A percentile compares a stretch with the other conserved stretches of the same genome.
phyloP scores from a whole-genome alignment of 1,139 yeast species.

The Yamadazyma taylorii region DNA sequence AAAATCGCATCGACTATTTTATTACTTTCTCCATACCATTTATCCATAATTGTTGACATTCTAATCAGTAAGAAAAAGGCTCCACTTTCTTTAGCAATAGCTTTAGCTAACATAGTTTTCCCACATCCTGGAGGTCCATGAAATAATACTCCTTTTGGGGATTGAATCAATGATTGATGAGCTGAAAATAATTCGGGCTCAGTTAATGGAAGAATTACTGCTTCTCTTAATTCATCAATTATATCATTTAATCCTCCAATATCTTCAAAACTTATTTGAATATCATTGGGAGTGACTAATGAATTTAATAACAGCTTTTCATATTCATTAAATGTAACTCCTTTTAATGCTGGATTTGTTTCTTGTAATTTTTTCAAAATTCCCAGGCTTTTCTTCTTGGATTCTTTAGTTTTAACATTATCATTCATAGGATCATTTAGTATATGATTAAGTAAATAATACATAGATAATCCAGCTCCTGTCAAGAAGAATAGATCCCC shows the following conservation, averaged over 20 bases:
- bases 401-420: constrained; percentile 61
- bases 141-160: constrained; percentile 91
- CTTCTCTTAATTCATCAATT: constrained; percentile 81
- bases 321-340: constrained; percentile 64
- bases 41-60: constrained; percentile 95
- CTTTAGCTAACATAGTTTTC: constrained; percentile 95
- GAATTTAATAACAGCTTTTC: constrained; percentile 74
- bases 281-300: constrained; percentile 84
- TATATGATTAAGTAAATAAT: constrained; percentile 64
- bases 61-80: constrained; percentile 90
- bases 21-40: constrained; percentile 97
- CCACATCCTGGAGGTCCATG: constrained; percentile 99
- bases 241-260: constrained; percentile 86
- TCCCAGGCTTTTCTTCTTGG: constrained; percentile 64
- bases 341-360: constrained; percentile 58
- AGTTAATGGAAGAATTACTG: constrained; percentile 85
- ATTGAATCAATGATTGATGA: constrained; percentile 68
- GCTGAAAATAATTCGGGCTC: constrained; percentile 63
- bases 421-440: constrained; percentile 52
- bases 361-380: constrained; percentile 60
- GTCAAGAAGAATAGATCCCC: constrained; percentile 72
- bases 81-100: constrained; percentile 87
- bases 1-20: constrained; percentile 93
- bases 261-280: constrained; percentile 70
- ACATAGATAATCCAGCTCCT: constrained; percentile 82